Base-by-base conservation (phyloP, 202 grass and related monocot genomes). In the Zizania palustris region DNA sequence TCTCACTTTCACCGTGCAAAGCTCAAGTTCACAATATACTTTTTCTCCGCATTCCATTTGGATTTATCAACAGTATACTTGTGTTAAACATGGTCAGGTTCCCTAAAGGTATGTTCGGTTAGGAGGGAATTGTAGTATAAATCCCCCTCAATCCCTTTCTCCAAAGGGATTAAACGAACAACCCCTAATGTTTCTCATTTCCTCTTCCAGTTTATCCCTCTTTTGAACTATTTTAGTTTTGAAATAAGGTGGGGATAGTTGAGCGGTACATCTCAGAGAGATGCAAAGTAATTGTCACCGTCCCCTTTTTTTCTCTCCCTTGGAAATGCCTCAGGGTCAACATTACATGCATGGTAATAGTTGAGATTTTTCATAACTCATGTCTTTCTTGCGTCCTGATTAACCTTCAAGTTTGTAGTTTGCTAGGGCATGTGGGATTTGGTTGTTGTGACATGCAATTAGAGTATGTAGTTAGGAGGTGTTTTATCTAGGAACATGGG, bases 181-280 rank as follows among this genome's bases (percentile, higher is more conserved):
- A n/a, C n/a, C 15, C 48, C 13, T 15, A 20, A 21, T 51, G 4
- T 28, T 44, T 36, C 5, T 16, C 58, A 33, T 63, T 33, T 43
- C 19, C 51, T 58, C 19, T 64, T 68, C 5, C 35, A 44, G 36
- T 76, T 74, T 65, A 13, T 59, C 77, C 3, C 19, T 83, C 34
- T 45, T 3, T 11, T 60, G 16, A 61, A 50, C 54, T 56, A 7
- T 72, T 20, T 5, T 22, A 50, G 19, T 72, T 60, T 62, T 5
- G 14, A 71, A 71, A 53, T 70, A 54, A 76, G 59, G 64, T 66
- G 34, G 16, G 72, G 35, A 75, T 59, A 61, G 86, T 71, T 84
- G 77, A 38, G 66, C 72, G 11, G 82, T 85, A 72, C 22, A 67
- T n/a, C 61, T 88, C 77, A 81, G 43, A 76, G 77, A 38, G 76